Evolutionary conservation across 495 filamentous ascomycete genomes (phyloP), one percentile per base, ranked within the genome.

Genomic region (Hypoxylon rickii): DNA sequence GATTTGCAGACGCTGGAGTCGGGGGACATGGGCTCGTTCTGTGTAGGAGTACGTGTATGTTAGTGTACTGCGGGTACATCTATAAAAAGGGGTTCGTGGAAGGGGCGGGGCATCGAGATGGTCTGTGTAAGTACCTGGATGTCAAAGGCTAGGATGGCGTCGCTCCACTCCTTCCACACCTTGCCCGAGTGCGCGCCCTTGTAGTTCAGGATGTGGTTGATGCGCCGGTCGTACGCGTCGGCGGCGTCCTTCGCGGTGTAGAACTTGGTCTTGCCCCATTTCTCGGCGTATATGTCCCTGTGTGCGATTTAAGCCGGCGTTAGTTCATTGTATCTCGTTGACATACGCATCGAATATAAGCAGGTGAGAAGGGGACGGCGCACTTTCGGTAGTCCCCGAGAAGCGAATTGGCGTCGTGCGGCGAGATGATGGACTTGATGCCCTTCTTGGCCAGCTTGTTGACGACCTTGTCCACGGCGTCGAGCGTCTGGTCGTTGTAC

Each of bases 341-440:
- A n/a, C n/a, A n/a, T n/a, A n/a, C n/a, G n/a, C n/a, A n/a, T n/a
- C n/a, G n/a, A n/a, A n/a, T n/a, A n/a, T n/a, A n/a, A n/a, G n/a
- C n/a, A n/a, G n/a, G 53, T 13, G 12, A 16, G 19, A 19, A 17
- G 22, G 31, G 19, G 17, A 17, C 12, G 16, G n/a, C 61, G 50
- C 55, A 64, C 61, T 41, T 64, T 17, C 56, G 47, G 26, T 60
- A 61, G 57, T 54, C 49, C 0, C 46, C 41, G 5, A 56, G 54
- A 24, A 73, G 58, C n/a, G 58, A 49, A 53, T 74, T 74, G 6
- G 60, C 71, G 44, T 75, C 69, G 44, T 74, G 73, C 10, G 73
- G 73, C 15, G 73, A 73, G 46, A 75, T 70, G 50, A 74, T 70
- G 17, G 68, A 61, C 44, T 75, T 74, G 42, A 75, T 74, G 22